These are phyloP conservation scores for Taphrina betulina DNA, from an alignment of 1,139 yeast genomes.

Conservation along the genomic window DNA sequence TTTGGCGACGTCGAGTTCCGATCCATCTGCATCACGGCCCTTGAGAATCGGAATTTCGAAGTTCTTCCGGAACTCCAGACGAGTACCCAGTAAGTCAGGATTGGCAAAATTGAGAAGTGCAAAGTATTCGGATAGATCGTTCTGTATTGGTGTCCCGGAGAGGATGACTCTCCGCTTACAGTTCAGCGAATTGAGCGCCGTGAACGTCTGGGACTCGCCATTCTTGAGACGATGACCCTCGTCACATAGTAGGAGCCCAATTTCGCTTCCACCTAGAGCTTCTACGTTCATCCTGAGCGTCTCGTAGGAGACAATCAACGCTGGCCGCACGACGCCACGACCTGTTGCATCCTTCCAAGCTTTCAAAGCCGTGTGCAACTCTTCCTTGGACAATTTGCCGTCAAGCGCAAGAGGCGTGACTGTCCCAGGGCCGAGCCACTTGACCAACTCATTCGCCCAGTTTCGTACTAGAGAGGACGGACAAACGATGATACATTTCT, in stretches of 20 bases:
- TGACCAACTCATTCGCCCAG: slow-evolving; percentile 95
- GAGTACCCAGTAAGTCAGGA: slow-evolving; percentile 86
- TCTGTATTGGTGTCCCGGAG: slow-evolving; percentile 97
- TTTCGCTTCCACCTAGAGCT: slow-evolving; percentile 70
- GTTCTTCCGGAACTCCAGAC: slow-evolving; percentile 78
- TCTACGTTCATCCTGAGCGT: slow-evolving; percentile 85
- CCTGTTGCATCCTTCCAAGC: slow-evolving; percentile 92
- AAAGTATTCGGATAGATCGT: slow-evolving; percentile 91
- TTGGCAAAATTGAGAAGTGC: slow-evolving; percentile 88
- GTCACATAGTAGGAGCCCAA: slow-evolving; percentile 88
- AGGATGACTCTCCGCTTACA: slow-evolving; percentile 87
- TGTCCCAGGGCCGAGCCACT: slow-evolving; percentile 94
- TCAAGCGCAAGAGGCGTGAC: slow-evolving; percentile 87
- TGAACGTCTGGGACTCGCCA: slow-evolving; percentile 90
- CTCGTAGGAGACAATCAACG: slow-evolving; percentile 90
- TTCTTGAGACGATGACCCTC: slow-evolving; percentile 96
- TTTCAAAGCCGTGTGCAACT: slow-evolving; percentile 65
- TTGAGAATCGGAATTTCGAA: slow-evolving; percentile 75
- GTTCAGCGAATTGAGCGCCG: slow-evolving; percentile 75
- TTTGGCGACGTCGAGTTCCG: slow-evolving; percentile 67
- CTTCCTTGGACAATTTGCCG: slow-evolving; percentile 72
- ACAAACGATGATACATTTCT: slow-evolving; percentile 89
- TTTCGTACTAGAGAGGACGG: slow-evolving; percentile 92
- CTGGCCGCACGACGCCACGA: slow-evolving; percentile 81
- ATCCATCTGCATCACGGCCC: slow-evolving; percentile 89